These are phyloP conservation scores for Fraxinus nigra DNA, from an alignment of 305 asterid species.

Conservation along the genomic window DNA sequence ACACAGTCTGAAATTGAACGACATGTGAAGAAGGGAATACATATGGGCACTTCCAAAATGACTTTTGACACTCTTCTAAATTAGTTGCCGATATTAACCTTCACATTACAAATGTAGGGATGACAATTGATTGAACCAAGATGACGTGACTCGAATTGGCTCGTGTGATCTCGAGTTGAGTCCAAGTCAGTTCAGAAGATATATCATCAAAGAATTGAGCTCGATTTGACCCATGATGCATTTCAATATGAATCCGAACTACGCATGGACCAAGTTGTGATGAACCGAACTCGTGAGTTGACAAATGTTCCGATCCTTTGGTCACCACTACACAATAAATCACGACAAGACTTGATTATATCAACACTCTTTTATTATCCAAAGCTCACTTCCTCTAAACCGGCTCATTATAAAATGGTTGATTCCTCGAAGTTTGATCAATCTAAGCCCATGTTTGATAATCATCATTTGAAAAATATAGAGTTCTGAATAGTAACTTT, in stretches of 20 bases:
- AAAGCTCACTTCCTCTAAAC: neutral
- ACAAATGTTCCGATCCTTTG: neutral
- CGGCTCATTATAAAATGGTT: neutral
- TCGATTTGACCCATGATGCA: neutral
- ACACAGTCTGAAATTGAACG: neutral
- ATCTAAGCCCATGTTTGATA: neutral
- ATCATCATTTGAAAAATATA: too few species aligned
- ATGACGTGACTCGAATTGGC: neutral
- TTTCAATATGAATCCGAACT: neutral
- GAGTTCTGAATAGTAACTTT: too few species aligned
- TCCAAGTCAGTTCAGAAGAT: neutral
- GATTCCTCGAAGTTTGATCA: neutral
- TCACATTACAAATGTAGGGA: neutral
- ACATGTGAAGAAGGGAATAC: neutral
- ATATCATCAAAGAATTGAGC: neutral
- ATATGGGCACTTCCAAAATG: slow-evolving; percentile 9
- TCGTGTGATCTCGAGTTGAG: neutral
- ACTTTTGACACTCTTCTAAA: slow-evolving; percentile 14
- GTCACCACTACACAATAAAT: neutral
- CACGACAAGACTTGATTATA: neutral
- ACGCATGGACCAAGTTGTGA: neutral
- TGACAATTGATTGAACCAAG: neutral
- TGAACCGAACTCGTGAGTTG: neutral
- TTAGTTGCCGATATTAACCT: slow-evolving; percentile 12
- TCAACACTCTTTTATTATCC: neutral